These are phyloP conservation scores for Akanthomyces lecanii DNA, from an alignment of 2,329 filamentous ascomycete species.

Conservation along the genomic window DNA sequence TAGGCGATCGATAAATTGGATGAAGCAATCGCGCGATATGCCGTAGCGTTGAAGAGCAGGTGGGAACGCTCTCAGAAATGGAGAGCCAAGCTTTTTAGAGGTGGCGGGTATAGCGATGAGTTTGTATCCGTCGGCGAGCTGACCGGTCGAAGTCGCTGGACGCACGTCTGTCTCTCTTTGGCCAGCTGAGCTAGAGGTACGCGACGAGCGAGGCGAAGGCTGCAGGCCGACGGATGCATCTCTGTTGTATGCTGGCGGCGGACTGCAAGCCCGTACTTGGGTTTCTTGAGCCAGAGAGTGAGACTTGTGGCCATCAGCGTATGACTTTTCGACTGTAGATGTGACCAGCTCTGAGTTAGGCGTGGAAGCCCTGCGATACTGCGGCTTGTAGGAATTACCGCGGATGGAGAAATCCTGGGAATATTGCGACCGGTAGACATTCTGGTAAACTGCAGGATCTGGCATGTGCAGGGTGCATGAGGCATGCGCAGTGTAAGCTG, in stretches of 20 bases:
- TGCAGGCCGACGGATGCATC: not conserved
- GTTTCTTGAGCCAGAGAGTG: not conserved
- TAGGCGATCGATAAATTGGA: constrained; percentile 21
- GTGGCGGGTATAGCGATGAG: constrained; percentile 22
- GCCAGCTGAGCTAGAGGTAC: not conserved
- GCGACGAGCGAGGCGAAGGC: not conserved
- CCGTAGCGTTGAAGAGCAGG: constrained; percentile 16
- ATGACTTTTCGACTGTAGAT: not conserved
- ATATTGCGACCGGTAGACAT: not conserved
- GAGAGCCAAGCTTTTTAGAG: constrained; percentile 19
- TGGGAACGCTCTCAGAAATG: constrained; percentile 22
- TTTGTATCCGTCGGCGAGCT: constrained; percentile 8
- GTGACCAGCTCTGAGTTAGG: not conserved
- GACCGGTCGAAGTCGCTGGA: not conserved
- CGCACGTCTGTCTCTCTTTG: not conserved
- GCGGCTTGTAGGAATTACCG: too few species aligned
- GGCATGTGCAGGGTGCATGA: not conserved
- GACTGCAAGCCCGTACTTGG: not conserved
- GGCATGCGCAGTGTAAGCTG: not conserved
- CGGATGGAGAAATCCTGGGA: not conserved
- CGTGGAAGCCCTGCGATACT: not conserved
- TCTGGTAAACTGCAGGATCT: not conserved
- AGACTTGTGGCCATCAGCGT: not conserved
- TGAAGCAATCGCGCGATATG: constrained; percentile 19
- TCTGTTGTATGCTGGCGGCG: not conserved